Percentiles rank a stretch among this genome's conserved stretches.
Conservation (phyloP, 805 yeast species). For the Saccharomycopsis lassenensis region DNA sequence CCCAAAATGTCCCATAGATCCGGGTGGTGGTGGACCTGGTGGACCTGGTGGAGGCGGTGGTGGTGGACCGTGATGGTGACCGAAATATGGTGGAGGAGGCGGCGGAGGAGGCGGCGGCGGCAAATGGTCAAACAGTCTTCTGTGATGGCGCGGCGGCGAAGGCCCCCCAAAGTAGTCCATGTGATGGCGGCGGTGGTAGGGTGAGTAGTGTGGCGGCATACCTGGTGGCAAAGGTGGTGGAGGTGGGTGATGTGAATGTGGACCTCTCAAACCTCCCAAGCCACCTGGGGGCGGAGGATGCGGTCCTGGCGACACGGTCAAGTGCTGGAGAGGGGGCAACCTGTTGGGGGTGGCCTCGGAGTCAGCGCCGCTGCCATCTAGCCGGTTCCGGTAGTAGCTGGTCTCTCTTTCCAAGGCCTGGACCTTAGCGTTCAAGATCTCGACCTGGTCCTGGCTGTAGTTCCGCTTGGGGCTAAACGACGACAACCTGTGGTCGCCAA, state of each 20-base stretch:
- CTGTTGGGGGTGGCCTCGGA: slow-evolving; percentile 1
- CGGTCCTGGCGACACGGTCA: slow-evolving; percentile 3
- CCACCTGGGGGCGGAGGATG: slow-evolving; percentile 18
- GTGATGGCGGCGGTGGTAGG: slow-evolving; percentile 9
- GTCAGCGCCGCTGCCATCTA: not conserved
- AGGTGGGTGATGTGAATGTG: slow-evolving; percentile 4
- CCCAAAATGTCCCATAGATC: slow-evolving; percentile 1
- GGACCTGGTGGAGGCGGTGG: slow-evolving; percentile 9
- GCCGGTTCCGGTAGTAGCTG: not conserved
- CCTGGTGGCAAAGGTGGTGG: slow-evolving; percentile 16
- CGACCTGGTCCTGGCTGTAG: no score
- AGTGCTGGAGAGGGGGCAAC: not conserved
- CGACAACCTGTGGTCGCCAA: not conserved
- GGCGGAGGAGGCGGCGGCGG: no score
- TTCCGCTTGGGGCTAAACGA: no score
- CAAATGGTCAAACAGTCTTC: no score
- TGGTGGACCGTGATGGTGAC: slow-evolving; percentile 12
- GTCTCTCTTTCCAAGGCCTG: not conserved
- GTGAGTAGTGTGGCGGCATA: slow-evolving; percentile 7
- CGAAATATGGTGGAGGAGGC: slow-evolving; percentile 7
- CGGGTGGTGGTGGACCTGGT: slow-evolving; percentile 1
- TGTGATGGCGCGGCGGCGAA: no score
- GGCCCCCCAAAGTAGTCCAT: no score
- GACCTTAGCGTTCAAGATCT: slow-evolving; percentile 2
- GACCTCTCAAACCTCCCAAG: not conserved